Conservation (phyloP, 257 asterid genomes). For the Jaltomata sinuosa region DNA sequence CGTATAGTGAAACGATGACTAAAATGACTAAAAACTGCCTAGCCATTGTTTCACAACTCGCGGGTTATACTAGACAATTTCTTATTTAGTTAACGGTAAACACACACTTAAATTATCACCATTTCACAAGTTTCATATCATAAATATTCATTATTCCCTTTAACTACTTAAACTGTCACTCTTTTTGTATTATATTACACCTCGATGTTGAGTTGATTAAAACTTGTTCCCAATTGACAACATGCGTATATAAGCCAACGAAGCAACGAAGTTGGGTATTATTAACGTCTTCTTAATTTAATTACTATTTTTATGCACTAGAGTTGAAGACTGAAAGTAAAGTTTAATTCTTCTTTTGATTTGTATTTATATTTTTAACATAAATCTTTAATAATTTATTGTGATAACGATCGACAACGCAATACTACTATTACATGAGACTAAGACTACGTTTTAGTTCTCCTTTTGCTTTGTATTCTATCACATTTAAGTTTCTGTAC, state of each 20-base stretch:
- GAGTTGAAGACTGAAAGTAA: too few relatives aligned
- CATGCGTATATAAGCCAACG: background rate
- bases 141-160: background rate
- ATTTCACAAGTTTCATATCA: background rate
- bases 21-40: slow-evolving; percentile 20
- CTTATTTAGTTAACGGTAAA: background rate
- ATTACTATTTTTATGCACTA: too few relatives aligned
- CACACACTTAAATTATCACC: background rate
- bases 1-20: slow-evolving; percentile 5
- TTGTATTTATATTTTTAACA: too few relatives aligned
- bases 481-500: too few relatives aligned
- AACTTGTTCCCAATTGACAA: background rate
- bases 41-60: slow-evolving; percentile 9
- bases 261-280: background rate
- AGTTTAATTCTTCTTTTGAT: too few relatives aligned
- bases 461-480: too few relatives aligned
- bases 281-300: too few relatives aligned
- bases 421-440: too few relatives aligned
- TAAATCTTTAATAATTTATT: too few relatives aligned
- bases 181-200: background rate
- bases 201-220: background rate
- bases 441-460: too few relatives aligned
- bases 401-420: too few relatives aligned
- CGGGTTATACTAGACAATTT: background rate
- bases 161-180: background rate